Evolutionary conservation across 345 rosid species (phyloP).

Genomic region (Camelina sativa): DNA sequence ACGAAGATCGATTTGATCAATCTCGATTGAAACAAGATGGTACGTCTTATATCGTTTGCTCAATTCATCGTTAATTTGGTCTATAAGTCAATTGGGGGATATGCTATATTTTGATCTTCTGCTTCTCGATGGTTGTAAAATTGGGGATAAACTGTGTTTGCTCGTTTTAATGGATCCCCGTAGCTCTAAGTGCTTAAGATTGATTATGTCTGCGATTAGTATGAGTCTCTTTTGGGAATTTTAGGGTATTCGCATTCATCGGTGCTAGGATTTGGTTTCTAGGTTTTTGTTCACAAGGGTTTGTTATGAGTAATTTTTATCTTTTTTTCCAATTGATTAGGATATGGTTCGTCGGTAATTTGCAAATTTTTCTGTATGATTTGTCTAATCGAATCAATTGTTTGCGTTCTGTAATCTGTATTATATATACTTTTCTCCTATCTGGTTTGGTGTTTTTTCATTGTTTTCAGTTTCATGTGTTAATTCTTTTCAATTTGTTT

Average conservation of each 20-base stretch:
- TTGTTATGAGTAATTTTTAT: not conserved
- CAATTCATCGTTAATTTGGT: not conserved
- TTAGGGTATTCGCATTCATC: constrained; percentile 17
- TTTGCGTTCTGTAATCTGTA: not conserved
- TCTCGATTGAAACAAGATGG: constrained; percentile 39
- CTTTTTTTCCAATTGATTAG: not conserved
- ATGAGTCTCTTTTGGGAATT: constrained; percentile 1
- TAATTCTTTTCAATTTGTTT: constrained; percentile 6
- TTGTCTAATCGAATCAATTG: not conserved
- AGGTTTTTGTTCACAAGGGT: not conserved
- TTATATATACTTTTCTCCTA: not conserved
- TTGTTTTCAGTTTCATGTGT: not conserved
- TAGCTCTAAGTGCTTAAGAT: not conserved
- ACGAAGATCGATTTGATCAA: constrained; percentile 23
- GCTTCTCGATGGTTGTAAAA: not conserved
- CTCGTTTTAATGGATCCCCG: constrained; percentile 13
- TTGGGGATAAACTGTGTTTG: constrained; percentile 16
- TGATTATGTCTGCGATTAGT: constrained; percentile 10
- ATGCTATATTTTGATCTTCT: not conserved
- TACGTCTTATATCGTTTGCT: constrained; percentile 14
- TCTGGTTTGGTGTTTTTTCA: constrained; percentile 6
- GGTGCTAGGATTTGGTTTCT: constrained; percentile 26
- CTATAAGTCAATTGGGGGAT: not conserved
- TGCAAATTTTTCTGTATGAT: not conserved
- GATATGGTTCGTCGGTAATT: not conserved